phyloP scores from a whole-genome alignment of 169 alveolate genomes.

The Theileria annulata region DNA sequence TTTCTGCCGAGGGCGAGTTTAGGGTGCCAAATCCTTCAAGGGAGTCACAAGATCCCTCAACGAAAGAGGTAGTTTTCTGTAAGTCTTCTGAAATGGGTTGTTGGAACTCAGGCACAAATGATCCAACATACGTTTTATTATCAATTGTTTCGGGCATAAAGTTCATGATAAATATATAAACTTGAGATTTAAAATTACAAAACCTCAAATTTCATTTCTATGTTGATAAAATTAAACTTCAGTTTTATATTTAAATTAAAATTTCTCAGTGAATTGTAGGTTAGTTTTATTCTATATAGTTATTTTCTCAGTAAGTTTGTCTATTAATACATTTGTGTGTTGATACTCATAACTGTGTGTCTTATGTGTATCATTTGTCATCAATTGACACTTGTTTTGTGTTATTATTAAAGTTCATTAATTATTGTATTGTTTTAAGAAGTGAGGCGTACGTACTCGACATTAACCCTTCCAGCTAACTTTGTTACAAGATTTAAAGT shows the following conservation, averaged over 20 bases:
- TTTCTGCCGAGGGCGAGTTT: background rate
- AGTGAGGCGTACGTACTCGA: too few species aligned
- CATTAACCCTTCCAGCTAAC: too few species aligned
- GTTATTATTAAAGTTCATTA: too few species aligned
- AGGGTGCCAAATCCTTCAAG: background rate
- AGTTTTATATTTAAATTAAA: background rate
- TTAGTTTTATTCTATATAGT: background rate
- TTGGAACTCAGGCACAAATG: background rate
- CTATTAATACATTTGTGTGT: too few species aligned
- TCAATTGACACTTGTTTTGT: too few species aligned
- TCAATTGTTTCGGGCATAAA: constrained; percentile 4
- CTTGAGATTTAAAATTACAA: background rate
- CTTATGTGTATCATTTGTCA: too few species aligned
- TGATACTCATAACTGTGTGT: too few species aligned
- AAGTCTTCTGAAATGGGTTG: background rate
- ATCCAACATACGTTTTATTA: constrained; percentile 1
- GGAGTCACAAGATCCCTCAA: background rate
- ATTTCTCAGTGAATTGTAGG: background rate
- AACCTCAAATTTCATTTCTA: background rate
- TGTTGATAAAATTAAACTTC: background rate
- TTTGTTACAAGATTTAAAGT: too few species aligned
- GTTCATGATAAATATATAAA: constrained; percentile 1
- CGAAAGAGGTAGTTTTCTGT: background rate
- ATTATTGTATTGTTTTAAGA: too few species aligned
- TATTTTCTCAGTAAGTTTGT: too few species aligned